Conservation (phyloP, 352 stramenopile species). For the Phytopythium chamaehyphon region DNA sequence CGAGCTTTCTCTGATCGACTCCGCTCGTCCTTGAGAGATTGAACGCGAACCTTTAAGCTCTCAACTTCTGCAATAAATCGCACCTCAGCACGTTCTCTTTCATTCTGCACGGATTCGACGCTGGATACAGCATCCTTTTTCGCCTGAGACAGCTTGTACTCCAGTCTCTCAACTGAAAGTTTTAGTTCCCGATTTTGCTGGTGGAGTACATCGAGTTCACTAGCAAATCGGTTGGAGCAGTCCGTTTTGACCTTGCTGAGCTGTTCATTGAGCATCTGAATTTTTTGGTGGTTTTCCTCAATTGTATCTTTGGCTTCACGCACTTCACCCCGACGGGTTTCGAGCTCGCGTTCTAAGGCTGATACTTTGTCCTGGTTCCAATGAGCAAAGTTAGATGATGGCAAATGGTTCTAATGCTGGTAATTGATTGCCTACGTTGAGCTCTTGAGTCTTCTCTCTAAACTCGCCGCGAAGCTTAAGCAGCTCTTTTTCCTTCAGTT, state of each 20-base stretch:
- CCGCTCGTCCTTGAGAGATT: conserved; percentile 62
- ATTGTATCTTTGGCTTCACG: conserved; percentile 56
- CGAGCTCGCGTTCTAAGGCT: conserved; percentile 47
- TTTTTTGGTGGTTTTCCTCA: conserved; percentile 63
- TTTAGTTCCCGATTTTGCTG: conserved; percentile 65
- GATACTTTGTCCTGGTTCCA: conserved; percentile 13
- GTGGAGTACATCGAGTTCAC: conserved; percentile 47
- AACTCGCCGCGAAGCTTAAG: conserved; percentile 44
- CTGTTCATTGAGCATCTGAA: conserved; percentile 64
- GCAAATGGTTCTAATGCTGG: background rate
- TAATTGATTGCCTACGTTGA: conserved; percentile 31
- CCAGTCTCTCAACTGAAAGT: conserved; percentile 35
- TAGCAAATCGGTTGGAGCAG: conserved; percentile 43
- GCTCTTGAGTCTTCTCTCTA: conserved; percentile 43
- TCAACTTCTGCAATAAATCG: conserved; percentile 57
- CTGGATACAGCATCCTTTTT: conserved; percentile 35
- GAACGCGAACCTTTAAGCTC: conserved; percentile 42
- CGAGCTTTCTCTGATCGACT: conserved; percentile 37
- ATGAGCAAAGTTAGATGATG: background rate
- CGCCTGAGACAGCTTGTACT: conserved; percentile 42
- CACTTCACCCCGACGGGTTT: conserved; percentile 48
- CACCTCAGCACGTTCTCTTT: conserved; percentile 52
- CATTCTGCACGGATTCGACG: conserved; percentile 30
- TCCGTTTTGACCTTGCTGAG: conserved; percentile 74
- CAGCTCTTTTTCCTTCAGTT: conserved; percentile 48